Evolutionary conservation across 495 filamentous ascomycete genomes (phyloP).

Genomic region (Neurospora sp.): DNA sequence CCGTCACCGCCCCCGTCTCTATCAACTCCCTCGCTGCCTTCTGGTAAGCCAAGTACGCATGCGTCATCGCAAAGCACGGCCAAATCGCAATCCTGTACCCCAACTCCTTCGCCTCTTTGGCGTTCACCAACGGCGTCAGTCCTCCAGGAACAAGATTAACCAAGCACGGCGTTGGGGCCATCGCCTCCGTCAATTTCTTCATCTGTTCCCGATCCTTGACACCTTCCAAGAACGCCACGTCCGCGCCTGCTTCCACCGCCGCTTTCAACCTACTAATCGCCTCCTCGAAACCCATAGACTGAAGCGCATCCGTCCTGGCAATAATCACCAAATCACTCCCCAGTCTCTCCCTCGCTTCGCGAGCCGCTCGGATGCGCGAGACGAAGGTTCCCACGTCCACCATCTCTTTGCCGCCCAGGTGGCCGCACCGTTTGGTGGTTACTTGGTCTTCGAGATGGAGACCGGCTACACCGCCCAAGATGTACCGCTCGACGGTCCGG

Average conservation of each 20-base stretch:
- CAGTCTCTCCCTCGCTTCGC: slow-evolving; percentile 21
- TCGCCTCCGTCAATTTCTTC: neutral
- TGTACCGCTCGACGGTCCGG: slow-evolving; percentile 52
- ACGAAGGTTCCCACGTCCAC: slow-evolving; percentile 43
- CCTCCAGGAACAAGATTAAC: slow-evolving; percentile 58
- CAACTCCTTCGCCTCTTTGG: slow-evolving; percentile 46
- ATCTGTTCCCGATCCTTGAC: slow-evolving; percentile 45
- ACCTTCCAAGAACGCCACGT: slow-evolving; percentile 58
- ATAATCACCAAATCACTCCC: slow-evolving; percentile 56
- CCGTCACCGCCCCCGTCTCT: slow-evolving; percentile 30
- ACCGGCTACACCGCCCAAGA: slow-evolving; percentile 56
- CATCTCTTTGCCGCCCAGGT: slow-evolving; percentile 52
- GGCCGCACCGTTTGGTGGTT: slow-evolving; percentile 54
- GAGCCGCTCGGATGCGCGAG: slow-evolving; percentile 43
- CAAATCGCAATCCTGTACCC: slow-evolving; percentile 58
- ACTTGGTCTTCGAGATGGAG: slow-evolving; percentile 69
- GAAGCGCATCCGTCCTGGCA: slow-evolving; percentile 59
- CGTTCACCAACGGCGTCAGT: slow-evolving; percentile 45
- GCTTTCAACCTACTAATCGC: slow-evolving; percentile 45
- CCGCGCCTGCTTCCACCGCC: slow-evolving; percentile 50
- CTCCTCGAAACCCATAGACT: slow-evolving; percentile 52
- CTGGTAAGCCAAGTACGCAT: slow-evolving; percentile 44
- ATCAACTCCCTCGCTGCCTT: slow-evolving; percentile 36
- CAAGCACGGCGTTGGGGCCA: slow-evolving; percentile 38
- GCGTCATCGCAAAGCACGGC: slow-evolving; percentile 41